Evolutionary conservation across 352 stramenopile species (phyloP).

Genomic region (Hyphochytrium catenoides): DNA sequence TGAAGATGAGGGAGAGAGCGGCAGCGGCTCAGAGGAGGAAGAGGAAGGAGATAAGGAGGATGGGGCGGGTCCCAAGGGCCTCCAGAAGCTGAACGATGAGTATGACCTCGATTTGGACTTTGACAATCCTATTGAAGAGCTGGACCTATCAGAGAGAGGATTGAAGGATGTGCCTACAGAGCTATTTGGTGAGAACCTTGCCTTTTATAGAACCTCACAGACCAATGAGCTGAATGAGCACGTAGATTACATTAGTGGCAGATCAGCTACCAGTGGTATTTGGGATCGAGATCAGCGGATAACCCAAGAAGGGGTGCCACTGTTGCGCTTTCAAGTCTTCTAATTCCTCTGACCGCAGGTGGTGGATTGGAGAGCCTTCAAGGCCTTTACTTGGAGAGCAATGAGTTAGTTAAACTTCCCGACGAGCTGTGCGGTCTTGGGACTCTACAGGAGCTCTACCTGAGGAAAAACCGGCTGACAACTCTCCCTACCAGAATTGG

Average conservation of each 20-base stretch:
- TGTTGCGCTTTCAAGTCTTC: too few species aligned
- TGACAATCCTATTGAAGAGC: conserved; percentile 40
- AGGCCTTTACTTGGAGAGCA: conserved; percentile 51
- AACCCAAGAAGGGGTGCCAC: too few species aligned
- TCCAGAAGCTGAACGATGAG: conserved; percentile 10
- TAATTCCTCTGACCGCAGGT: too few species aligned
- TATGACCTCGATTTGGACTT: conserved; percentile 33
- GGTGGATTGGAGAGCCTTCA: conserved; percentile 33
- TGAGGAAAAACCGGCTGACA: conserved; percentile 41
- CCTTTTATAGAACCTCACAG: too few species aligned
- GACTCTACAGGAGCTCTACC: conserved; percentile 47
- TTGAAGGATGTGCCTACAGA: conserved; percentile 25
- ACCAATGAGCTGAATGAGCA: too few species aligned
- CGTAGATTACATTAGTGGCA: too few species aligned
- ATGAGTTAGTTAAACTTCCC: conserved; percentile 22
- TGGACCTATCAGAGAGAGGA: conserved; percentile 50
- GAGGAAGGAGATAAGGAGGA: too few species aligned
- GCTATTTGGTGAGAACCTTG: conserved; percentile 16
- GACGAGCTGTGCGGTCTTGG: conserved; percentile 12
- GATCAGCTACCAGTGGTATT: too few species aligned
- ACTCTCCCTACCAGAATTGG: conserved; percentile 22
- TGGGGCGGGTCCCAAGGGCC: too few species aligned
- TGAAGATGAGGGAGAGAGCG: too few species aligned
- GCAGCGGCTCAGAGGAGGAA: too few species aligned
- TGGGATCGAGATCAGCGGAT: too few species aligned